Evolutionary conservation across 805 yeast genomes (phyloP).

Genomic region (Sugiyamaella smithiae): DNA sequence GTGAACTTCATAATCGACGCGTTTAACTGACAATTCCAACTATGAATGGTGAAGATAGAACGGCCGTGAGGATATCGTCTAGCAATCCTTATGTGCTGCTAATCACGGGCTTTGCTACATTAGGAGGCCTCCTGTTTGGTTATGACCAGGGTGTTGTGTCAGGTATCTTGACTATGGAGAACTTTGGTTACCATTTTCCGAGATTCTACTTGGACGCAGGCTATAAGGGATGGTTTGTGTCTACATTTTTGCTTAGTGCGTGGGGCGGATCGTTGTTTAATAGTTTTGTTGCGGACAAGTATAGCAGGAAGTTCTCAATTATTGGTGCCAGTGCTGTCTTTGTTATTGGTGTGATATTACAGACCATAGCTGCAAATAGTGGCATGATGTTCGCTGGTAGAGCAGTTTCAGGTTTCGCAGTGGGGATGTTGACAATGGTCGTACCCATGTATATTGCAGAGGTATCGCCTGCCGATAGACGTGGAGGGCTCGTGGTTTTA

Average conservation of each 20-base stretch:
- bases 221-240: conserved; percentile 80
- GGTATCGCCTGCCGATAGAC: conserved; percentile 78
- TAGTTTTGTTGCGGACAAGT: conserved; percentile 70
- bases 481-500: conserved; percentile 66
- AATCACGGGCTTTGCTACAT: conserved; percentile 43
- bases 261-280: conserved; percentile 72
- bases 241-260: conserved; percentile 87
- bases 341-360: conserved; percentile 79
- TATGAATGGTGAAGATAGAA: background rate
- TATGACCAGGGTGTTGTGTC: conserved; percentile 90
- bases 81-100: conserved; percentile 21
- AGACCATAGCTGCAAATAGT: conserved; percentile 72
- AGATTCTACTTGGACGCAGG: conserved; percentile 66
- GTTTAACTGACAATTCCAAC: too few species aligned
- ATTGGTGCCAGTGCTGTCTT: conserved; percentile 78
- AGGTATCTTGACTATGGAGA: conserved; percentile 72
- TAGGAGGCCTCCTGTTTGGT: conserved; percentile 65
- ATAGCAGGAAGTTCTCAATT: conserved; percentile 78
- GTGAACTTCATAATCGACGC: too few species aligned
- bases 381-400: conserved; percentile 72
- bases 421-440: conserved; percentile 77
- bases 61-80: background rate
- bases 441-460: conserved; percentile 89
- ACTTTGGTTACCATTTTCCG: conserved; percentile 64
- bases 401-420: conserved; percentile 76